Evolutionary conservation across 2,329 filamentous ascomycete species (phyloP), one percentile per base, ranked within the genome.

Genomic region (Apiospora hydei): DNA sequence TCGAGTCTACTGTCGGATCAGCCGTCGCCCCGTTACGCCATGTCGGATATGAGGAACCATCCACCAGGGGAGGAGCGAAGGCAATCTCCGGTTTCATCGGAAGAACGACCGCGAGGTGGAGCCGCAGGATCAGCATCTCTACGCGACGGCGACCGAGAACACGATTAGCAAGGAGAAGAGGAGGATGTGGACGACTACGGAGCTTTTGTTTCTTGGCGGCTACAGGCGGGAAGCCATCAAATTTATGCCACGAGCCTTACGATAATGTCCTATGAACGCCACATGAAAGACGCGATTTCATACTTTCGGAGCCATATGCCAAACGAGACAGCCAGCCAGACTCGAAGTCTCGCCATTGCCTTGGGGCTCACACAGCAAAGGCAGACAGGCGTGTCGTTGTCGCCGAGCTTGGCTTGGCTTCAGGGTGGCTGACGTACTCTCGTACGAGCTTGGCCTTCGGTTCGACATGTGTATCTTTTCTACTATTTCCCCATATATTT

Each of bases 1-100:
- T 73, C 72, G 43, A 72, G 70, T 30, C 43, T 73, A 67, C 66
- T 73, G 30, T 72, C 72, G 43, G 72, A 73, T 24, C 69, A 73
- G 3, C 69, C 72, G 11, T 73, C 72, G n/a, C 72, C 72, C 24
- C 70, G 41, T 4, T 73, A 72, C 43, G 30, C 34, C 51, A 66
- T 51, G 43, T 53, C 69, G 43, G 72, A 73, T 7, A 64, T 70
- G 66, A 64, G 72, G 41, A 69, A 13, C 16, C 69, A 72, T 26
- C 70, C 64, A 43, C 71, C 64, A 30, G 41, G 47, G 8, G 72
- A 73, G 26, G 61, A 71, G 53, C 70, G 72, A 53, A 71, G 57
- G n/a, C 72, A 69, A 14, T 73, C 72, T 30, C 72, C 72, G 10
- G 30, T 41, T 30, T 72, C 72, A 16, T 49, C 72, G 24, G 71